phyloP scores from a whole-genome alignment of 2,329 filamentous ascomycete species.

The Chaetothyriales sp. region DNA sequence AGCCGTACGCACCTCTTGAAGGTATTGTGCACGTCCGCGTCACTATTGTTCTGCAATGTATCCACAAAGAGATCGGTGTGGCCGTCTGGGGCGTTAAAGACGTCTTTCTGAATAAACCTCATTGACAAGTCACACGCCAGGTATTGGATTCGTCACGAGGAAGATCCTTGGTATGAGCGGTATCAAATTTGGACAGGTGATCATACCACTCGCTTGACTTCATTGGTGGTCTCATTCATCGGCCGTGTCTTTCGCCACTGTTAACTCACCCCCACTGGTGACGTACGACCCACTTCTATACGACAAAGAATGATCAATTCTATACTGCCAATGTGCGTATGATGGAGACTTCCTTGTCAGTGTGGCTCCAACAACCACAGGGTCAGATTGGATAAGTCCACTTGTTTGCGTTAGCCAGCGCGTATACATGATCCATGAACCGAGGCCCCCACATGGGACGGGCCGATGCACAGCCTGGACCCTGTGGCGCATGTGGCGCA shows the following conservation, averaged over 20 bases:
- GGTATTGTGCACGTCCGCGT: no score
- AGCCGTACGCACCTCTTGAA: no score
- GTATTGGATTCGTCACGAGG: no score
- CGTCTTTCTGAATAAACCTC: no score
- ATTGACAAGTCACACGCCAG: no score
- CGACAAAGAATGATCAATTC: background rate
- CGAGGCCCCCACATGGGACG: background rate
- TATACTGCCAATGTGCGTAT: background rate
- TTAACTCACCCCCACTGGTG: no score
- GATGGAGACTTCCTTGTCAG: background rate
- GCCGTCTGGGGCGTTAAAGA: no score
- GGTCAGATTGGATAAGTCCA: background rate
- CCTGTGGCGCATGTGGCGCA: background rate
- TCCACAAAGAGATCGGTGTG: no score
- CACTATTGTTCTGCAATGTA: no score
- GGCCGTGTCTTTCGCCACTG: background rate
- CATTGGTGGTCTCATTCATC: background rate
- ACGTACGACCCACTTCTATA: background rate
- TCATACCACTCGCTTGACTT: no score
- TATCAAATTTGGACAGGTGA: no score
- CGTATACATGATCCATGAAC: background rate
- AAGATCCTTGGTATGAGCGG: no score
- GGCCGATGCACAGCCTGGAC: background rate
- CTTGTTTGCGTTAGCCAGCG: background rate
- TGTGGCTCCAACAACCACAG: background rate